These are phyloP conservation scores for Fusarium vanettenii DNA, from an alignment of 2,329 filamentous ascomycete genomes.

Conservation along the genomic window DNA sequence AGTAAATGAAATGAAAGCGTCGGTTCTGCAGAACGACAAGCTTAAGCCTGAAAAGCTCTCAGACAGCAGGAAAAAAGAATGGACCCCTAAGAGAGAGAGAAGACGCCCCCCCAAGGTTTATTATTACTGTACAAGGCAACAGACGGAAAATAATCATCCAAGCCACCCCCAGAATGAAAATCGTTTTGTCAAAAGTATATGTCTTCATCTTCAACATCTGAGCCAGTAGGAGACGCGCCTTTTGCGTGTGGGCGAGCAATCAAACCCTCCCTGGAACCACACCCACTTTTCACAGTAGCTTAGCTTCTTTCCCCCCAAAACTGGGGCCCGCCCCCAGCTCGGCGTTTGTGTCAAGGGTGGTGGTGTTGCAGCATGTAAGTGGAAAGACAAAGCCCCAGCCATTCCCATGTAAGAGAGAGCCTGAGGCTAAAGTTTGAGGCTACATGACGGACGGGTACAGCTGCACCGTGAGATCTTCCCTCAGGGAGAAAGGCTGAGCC, in stretches of 20 bases:
- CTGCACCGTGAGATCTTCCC: background rate
- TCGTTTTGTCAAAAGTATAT: slow-evolving; percentile 42
- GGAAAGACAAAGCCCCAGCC: background rate
- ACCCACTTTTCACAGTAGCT: slow-evolving; percentile 19
- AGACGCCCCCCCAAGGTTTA: background rate
- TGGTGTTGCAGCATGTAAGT: slow-evolving; percentile 26
- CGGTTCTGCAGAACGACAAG: background rate
- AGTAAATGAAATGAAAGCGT: background rate
- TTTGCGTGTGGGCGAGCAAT: background rate
- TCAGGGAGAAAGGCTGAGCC: slow-evolving; percentile 6
- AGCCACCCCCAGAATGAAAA: slow-evolving; percentile 8
- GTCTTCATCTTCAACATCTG: slow-evolving; percentile 23
- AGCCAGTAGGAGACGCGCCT: slow-evolving; percentile 25
- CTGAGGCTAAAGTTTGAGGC: slow-evolving; percentile 9
- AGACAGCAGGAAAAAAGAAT: background rate
- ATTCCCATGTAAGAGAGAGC: background rate
- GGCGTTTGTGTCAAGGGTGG: slow-evolving; percentile 26
- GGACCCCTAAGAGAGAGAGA: background rate
- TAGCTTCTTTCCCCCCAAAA: background rate
- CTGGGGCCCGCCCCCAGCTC: background rate
- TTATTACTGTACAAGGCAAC: background rate
- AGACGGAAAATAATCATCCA: background rate
- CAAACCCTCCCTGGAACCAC: background rate
- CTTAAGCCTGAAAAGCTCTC: background rate
- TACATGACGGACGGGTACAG: background rate